phyloP scores from a whole-genome alignment of 1,284 basidiomycete genomes.

The Mycosarcoma mackinlayi region DNA sequence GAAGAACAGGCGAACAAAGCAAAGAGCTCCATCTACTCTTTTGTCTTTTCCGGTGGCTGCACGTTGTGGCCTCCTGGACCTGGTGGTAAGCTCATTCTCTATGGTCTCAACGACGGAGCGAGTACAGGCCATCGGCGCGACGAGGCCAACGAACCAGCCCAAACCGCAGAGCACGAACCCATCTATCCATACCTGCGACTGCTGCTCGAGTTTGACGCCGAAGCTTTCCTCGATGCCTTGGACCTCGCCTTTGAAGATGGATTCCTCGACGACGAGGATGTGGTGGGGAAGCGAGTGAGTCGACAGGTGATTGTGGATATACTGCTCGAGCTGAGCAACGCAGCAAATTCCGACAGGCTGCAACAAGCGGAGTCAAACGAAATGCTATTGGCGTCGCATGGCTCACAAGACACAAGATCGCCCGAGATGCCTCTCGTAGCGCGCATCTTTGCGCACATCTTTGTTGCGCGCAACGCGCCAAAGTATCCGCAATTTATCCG shows the following conservation, averaged over 20 bases:
- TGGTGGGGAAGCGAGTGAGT: conserved; percentile 70
- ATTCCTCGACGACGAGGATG: conserved; percentile 82
- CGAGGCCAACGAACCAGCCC: conserved; percentile 76
- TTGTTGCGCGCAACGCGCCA: conserved; percentile 93
- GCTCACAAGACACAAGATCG: neutral
- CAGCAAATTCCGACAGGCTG: no score
- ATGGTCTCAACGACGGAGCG: conserved; percentile 66
- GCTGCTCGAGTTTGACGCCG: conserved; percentile 88
- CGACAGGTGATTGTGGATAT: conserved; percentile 87
- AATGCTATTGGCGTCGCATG: neutral
- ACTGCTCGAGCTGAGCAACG: conserved; percentile 77
- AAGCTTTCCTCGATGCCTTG: conserved; percentile 91
- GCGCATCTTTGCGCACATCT: conserved; percentile 87
- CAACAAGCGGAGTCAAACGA: no score
- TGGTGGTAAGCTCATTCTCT: conserved; percentile 79
- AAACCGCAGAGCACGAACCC: conserved; percentile 71
- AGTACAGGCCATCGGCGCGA: conserved; percentile 70
- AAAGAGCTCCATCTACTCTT: conserved; percentile 71
- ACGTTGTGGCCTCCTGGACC: conserved; percentile 80
- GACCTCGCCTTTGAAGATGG: conserved; percentile 95
- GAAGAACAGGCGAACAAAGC: conserved; percentile 72
- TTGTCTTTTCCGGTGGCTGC: conserved; percentile 85
- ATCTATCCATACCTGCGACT: conserved; percentile 86
- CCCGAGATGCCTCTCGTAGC: conserved; percentile 28
- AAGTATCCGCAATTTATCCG: conserved; percentile 93